phyloP scores from a whole-genome alignment of 306 rosid species.

The Castanea crenata region DNA sequence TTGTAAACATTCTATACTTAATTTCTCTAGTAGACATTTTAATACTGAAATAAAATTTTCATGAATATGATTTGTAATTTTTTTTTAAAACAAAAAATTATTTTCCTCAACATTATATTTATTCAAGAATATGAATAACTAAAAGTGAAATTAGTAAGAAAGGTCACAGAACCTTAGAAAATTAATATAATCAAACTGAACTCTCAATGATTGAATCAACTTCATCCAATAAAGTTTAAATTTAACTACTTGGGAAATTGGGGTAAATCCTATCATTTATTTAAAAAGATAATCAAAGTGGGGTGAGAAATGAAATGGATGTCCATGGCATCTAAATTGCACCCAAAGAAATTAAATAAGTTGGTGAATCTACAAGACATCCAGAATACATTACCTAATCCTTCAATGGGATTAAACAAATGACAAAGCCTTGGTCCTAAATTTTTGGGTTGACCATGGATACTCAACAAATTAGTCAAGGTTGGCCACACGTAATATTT shows the following conservation, averaged over 20 bases:
- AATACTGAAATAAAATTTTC: not conserved
- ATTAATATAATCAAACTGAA: not conserved
- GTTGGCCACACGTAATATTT: no score
- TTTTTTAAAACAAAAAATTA: not conserved
- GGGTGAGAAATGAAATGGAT: not conserved
- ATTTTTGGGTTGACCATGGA: no score
- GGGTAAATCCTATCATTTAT: not conserved
- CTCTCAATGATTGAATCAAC: not conserved
- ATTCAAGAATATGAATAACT: not conserved
- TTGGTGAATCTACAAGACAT: not conserved
- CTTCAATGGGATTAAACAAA: not conserved
- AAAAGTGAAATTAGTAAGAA: not conserved
- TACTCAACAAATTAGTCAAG: no score
- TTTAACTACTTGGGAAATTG: not conserved
- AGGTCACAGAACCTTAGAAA: not conserved
- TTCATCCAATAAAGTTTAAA: not conserved
- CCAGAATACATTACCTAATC: not conserved
- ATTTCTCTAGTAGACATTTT: not conserved
- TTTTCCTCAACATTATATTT: not conserved
- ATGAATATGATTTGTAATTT: not conserved
- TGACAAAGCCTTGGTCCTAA: no score
- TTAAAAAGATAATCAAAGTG: not conserved
- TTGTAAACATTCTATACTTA: not conserved
- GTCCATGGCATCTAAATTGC: not conserved
- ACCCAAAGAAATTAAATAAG: not conserved